Evolutionary conservation across 495 filamentous ascomycete genomes (phyloP), one percentile per base, ranked within the genome.

Genomic region (Oidiodendron maius): DNA sequence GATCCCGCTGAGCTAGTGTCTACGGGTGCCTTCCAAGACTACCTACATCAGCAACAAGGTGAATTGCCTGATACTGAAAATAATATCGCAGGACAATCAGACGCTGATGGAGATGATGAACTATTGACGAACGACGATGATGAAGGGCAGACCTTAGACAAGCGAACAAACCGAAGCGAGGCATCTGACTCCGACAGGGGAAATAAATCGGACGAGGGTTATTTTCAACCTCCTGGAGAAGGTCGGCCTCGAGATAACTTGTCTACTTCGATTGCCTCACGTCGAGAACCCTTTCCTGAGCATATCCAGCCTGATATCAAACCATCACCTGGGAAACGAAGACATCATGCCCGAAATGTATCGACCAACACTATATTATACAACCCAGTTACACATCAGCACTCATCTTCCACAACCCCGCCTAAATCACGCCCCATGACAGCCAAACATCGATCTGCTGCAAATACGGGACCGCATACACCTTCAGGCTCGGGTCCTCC

Each of bases 91-190:
- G 44, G 30, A 10, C 43, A 51, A 12, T 28, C 82, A 2, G 88
- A 89, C 55, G 89, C 77, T 26, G 89, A 95, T 64, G 89, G 86
- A 3, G 89, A 95, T 55, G 89, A 95, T 54, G 89, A 95, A 63
- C 72, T 88, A n/a, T 75, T 88, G n/a, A 90, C 86, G 0, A 84
- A 85, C 34, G 83, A 85, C 22, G 78, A 82, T 35, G 79, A 82
- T 28, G 81, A 83, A 39, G 38, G 39, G 4, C n/a, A 52, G 21
- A 56, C 52, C 2, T 24, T 50, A 3, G 55, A 57, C 4, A 53
- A 53, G 40, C 4, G 41, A 15, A 26, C 24, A 2, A 46, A 46
- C 32, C 1, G 41, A 36, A 40, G 17, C 41, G 30, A 46, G 3
- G 23, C 15, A 15, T 44, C 40, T 8, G 37, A 48, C 23, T 41